A percentile compares a stretch with the other conserved stretches of the same genome.
phyloP scores from a whole-genome alignment of 1,284 basidiomycete genomes.

The Puccinia coronata region DNA sequence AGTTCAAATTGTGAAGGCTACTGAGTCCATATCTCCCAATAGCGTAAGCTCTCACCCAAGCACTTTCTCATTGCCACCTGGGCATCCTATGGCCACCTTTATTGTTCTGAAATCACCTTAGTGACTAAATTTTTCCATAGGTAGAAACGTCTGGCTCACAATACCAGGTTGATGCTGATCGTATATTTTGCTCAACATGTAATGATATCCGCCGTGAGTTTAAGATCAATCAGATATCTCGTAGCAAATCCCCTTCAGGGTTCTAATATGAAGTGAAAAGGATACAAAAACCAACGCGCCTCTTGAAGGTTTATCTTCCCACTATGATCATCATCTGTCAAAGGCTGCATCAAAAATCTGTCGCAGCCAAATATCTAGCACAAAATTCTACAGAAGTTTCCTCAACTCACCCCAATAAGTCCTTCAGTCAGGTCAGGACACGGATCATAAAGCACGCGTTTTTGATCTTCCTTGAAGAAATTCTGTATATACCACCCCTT shows the following conservation, averaged over 20 bases:
- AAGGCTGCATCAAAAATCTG: not conserved
- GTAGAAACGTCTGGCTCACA: not conserved
- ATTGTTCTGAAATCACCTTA: no score
- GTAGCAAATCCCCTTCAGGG: no score
- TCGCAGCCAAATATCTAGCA: not conserved
- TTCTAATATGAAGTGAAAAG: no score
- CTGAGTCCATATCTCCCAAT: not conserved
- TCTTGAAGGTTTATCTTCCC: slow-evolving; percentile 19
- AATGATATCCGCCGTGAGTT: not conserved
- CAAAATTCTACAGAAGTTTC: not conserved
- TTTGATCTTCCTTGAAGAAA: not conserved
- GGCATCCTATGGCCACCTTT: not conserved
- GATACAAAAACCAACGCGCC: no score
- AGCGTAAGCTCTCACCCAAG: not conserved
- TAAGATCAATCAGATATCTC: no score
- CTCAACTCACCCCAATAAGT: not conserved
- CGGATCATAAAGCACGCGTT: not conserved
- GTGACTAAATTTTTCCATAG: not conserved
- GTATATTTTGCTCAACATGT: not conserved
- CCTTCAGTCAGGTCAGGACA: not conserved
- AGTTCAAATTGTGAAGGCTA: not conserved
- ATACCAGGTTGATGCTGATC: not conserved
- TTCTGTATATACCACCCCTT: not conserved
- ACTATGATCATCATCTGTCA: not conserved
- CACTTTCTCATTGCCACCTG: not conserved